Base-by-base conservation (phyloP, 768 basidiomycete species). In the Mycena capillaripes region DNA sequence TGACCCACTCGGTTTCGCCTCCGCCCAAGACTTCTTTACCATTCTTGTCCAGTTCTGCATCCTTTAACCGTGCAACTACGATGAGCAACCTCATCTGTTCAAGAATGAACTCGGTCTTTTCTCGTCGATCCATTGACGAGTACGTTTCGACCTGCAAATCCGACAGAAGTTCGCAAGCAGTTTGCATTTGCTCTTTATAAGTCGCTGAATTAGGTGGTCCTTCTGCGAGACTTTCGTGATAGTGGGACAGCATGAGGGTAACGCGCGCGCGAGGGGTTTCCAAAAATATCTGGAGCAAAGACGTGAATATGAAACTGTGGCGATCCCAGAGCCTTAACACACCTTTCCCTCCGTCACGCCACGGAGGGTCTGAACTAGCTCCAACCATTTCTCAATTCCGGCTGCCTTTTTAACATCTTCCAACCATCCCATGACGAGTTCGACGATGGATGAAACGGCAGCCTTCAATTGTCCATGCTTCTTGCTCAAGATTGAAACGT, bases 81-180 rank as follows among this genome's bases (percentile, higher is more conserved):
- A 95, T 90, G 77, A 97, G 86, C 60, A 99, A 81, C 69, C 98
- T 88, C 96, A 99, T 99, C 82, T 99, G 98, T 82, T 99, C 97
- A 52, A 99, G 84, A 75, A 99, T 95, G 78, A 99, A 98, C 80
- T 99, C 96, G 5, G 96, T 98, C 88, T 99, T 99, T 82, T 99
- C 98, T 78, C 94, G 86, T 70, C 97, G 92, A 74, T 98, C 96
- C 98, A 99, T 99, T 8, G 95, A 96, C 17, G 97, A 98, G 81
- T 98, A 99, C 2, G 98, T 99, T 83, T 99, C 98, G 44, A 99
- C 97, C 84, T 98, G 97, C 3, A 99, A 90, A 69, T 99, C 98
- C 27, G 93, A 93, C 71, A 99, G 87, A 32, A 99, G 85, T 74
- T 99, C 98, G 0, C 95, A 97, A 8, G 98, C 97, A 0, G 92